Evolutionary conservation across 352 stramenopile species (phyloP).

Genomic region (Aphanomyces invadans): DNA sequence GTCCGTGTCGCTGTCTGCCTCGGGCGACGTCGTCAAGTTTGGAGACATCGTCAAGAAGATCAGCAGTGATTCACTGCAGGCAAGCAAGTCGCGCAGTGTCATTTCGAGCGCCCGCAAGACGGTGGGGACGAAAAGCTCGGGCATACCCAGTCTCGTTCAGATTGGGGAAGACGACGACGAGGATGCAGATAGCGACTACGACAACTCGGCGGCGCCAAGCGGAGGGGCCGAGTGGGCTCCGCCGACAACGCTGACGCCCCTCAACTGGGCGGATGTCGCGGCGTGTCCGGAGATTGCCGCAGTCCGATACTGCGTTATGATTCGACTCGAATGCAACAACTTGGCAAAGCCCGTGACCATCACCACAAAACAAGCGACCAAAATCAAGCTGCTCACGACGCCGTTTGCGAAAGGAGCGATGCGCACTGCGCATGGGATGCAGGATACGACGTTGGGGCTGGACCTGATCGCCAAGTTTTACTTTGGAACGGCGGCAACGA

Average conservation of each 20-base stretch:
- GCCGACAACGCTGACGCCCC: neutral
- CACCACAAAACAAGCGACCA: constrained; percentile 34
- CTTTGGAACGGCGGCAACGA: constrained; percentile 26
- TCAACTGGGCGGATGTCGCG: constrained; percentile 27
- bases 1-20: constrained; percentile 24
- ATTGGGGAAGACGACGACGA: neutral
- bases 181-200: neutral
- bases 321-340: constrained; percentile 30
- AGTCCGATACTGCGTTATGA: constrained; percentile 27
- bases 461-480: constrained; percentile 38
- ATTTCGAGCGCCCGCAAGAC: constrained; percentile 21
- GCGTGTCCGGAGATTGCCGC: constrained; percentile 8
- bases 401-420: constrained; percentile 38
- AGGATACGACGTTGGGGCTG: constrained; percentile 31
- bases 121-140: neutral
- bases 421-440: constrained; percentile 33
- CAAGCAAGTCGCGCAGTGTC: constrained; percentile 29
- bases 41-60: constrained; percentile 20
- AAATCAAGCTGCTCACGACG: constrained; percentile 27
- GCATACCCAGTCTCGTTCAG: neutral
- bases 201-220: neutral
- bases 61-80: constrained; percentile 28
- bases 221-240: constrained; percentile 15
- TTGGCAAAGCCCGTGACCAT: constrained; percentile 31
- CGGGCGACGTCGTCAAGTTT: constrained; percentile 26